Percentiles rank a stretch among this genome's conserved stretches.
Evolutionary conservation across 2,329 filamentous ascomycete species (phyloP).

Genomic region (Beauveria sp.): DNA sequence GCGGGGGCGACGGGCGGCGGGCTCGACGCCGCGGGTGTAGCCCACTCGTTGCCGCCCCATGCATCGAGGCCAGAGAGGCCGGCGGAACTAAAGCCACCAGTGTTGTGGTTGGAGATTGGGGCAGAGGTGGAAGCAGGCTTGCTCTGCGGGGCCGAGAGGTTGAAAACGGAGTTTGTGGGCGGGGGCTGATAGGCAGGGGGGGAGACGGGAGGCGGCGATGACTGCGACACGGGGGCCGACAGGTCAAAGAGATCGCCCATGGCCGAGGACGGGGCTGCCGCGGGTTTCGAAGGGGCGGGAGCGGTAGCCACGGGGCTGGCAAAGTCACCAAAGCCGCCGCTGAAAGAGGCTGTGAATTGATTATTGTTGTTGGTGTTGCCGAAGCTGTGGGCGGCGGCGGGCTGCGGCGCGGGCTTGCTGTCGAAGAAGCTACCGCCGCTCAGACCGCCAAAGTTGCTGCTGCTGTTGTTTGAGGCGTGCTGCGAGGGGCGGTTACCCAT

Average conservation of each 20-base stretch:
- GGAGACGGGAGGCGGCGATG: constrained; percentile 35
- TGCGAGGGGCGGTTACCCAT: constrained; percentile 27
- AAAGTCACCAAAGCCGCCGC: constrained; percentile 60
- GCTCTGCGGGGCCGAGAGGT: constrained; percentile 54
- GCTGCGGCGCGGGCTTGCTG: constrained; percentile 46
- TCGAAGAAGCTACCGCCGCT: constrained; percentile 83
- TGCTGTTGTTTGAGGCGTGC: constrained; percentile 28
- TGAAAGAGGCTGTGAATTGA: constrained; percentile 21
- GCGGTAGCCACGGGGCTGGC: constrained; percentile 48
- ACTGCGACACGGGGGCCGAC: constrained; percentile 42
- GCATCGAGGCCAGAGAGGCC: constrained; percentile 54
- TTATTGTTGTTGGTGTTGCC: neutral
- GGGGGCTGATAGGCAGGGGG: constrained; percentile 33
- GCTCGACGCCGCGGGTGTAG: constrained; percentile 44
- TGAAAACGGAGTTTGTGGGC: constrained; percentile 63
- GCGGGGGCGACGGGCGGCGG: constrained; percentile 45
- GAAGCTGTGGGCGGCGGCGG: neutral
- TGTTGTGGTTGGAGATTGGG: constrained; percentile 26
- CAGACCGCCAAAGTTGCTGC: constrained; percentile 45
- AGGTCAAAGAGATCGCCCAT: constrained; percentile 82
- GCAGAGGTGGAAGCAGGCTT: constrained; percentile 33
- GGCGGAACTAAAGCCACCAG: constrained; percentile 30
- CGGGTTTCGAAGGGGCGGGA: constrained; percentile 29
- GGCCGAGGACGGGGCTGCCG: constrained; percentile 44
- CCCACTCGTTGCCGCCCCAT: constrained; percentile 87